A percentile compares a stretch with the other conserved stretches of the same genome.
These are phyloP conservation scores for Incumbomyces delicatus DNA, from an alignment of 2,329 filamentous ascomycete species.

Conservation along the genomic window DNA sequence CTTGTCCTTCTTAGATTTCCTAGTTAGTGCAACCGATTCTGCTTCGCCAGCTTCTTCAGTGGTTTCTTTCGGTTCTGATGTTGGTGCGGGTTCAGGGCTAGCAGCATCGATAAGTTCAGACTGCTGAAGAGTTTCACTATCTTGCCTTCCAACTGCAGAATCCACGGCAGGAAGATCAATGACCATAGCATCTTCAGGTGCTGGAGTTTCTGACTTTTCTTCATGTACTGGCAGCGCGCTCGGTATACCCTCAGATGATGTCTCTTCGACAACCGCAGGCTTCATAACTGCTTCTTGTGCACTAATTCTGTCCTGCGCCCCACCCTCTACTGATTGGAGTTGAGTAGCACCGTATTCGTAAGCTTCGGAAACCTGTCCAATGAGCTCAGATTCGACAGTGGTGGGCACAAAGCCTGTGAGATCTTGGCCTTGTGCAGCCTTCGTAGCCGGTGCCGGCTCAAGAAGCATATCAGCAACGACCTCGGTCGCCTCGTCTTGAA, in stretches of 20 bases:
- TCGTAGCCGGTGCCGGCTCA: no score
- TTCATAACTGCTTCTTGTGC: no score
- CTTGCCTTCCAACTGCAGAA: background rate
- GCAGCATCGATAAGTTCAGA: background rate
- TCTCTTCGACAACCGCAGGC: no score
- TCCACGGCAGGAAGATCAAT: background rate
- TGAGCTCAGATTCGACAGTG: background rate
- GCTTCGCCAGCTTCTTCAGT: constrained; percentile 1
- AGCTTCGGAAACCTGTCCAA: background rate
- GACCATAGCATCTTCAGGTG: background rate
- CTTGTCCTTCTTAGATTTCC: constrained; percentile 21
- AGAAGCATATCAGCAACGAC: background rate
- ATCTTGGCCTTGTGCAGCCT: no score
- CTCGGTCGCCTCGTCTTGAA: background rate
- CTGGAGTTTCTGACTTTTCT: no score
- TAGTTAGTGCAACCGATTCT: constrained; percentile 16
- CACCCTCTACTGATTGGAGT: background rate
- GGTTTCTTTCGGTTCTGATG: background rate
- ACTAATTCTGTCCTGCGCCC: no score
- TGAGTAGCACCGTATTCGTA: background rate
- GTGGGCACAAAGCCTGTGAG: no score
- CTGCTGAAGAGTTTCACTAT: no score
- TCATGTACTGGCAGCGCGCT: no score
- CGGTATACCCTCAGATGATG: no score
- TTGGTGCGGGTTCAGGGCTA: background rate